phyloP scores from a whole-genome alignment of 495 filamentous ascomycete species.

The Neohortaea acidophila region DNA sequence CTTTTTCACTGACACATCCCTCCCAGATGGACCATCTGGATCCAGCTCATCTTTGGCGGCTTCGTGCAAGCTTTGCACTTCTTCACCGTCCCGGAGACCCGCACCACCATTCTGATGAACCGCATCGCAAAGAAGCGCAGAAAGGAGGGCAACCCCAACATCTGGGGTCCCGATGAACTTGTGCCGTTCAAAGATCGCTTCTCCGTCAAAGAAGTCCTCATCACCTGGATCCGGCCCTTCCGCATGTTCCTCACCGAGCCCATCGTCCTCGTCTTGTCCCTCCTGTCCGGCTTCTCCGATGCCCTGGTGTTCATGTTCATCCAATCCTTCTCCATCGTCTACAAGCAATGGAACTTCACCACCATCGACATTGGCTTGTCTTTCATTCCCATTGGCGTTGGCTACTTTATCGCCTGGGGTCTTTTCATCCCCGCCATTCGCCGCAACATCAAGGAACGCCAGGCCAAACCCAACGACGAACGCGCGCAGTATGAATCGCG shows the following conservation, averaged over 20 bases:
- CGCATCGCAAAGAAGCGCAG: constrained; percentile 49
- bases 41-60: constrained; percentile 61
- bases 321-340: constrained; percentile 50
- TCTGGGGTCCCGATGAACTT: constrained; percentile 52
- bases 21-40: constrained; percentile 56
- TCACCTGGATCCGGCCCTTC: constrained; percentile 57
- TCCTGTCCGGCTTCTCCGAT: constrained; percentile 62
- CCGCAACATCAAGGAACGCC: constrained; percentile 38
- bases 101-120: constrained; percentile 51
- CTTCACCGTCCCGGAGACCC: constrained; percentile 53
- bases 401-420: constrained; percentile 49
- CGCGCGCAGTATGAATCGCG: constrained; percentile 44
- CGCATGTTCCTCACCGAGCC: constrained; percentile 62
- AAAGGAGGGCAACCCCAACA: constrained; percentile 37
- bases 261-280: constrained; percentile 55
- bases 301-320: constrained; percentile 73
- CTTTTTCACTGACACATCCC: neutral
- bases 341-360: constrained; percentile 47
- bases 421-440: constrained; percentile 49
- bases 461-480: constrained; percentile 40
- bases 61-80: constrained; percentile 50
- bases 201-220: constrained; percentile 38
- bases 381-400: constrained; percentile 48
- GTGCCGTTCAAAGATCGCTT: constrained; percentile 42
- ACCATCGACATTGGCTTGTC: constrained; percentile 41